Base-by-base conservation (phyloP, 1,284 basidiomycete genomes). In the Vanrija sp. region DNA sequence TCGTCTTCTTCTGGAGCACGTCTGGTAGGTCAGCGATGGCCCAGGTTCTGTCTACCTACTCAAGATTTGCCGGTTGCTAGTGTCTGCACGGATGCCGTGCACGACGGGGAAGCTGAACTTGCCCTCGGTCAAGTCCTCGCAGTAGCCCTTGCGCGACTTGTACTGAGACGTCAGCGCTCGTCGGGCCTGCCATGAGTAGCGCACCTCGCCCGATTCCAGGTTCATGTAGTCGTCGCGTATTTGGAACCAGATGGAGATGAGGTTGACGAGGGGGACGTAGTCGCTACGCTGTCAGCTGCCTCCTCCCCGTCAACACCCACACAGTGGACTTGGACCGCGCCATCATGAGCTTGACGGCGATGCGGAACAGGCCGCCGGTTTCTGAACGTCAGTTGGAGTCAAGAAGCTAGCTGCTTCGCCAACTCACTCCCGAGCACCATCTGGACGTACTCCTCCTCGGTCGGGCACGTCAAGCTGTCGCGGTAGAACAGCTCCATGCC, bases 161-260 rank as follows among this genome's bases (percentile, higher is more conserved):
- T 98, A 97, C 87, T 94, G 53, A 23, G 4, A 27, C 9, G 38
- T 25, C 41, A 42, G 41, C 53, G 51, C 44, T 31, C 5, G 14
- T 20, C 38, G 18, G 6, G 25, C 3, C 20, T 23, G 3, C 10
- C 35, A 1, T 14, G 4, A 31, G 31, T n/a, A 41, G 59, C 73
- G 37, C 62, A 89, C 91, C 78, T 90, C 83, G 22, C 82, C 82
- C 45, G 87, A 91, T 66, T 94, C 87, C 31, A 98, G 78, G 70
- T 98, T 98, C 87, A 96, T 90, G 56, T 95, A 91, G 71, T 99
- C 95, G 71, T 99, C 96, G 22, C 94, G 80, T 61, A 99, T 96
- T 73, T 98, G 96, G 72, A 95, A 98, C 67, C 86, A 89, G 15
- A 98, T 83, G 2, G 95, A 92, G 60, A 98, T 88, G 10, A 98